Percentiles rank a stretch among this genome's conserved stretches.
Evolutionary conservation across 2,329 filamentous ascomycete species (phyloP).

Genomic region (Neofusicoccum ribis): DNA sequence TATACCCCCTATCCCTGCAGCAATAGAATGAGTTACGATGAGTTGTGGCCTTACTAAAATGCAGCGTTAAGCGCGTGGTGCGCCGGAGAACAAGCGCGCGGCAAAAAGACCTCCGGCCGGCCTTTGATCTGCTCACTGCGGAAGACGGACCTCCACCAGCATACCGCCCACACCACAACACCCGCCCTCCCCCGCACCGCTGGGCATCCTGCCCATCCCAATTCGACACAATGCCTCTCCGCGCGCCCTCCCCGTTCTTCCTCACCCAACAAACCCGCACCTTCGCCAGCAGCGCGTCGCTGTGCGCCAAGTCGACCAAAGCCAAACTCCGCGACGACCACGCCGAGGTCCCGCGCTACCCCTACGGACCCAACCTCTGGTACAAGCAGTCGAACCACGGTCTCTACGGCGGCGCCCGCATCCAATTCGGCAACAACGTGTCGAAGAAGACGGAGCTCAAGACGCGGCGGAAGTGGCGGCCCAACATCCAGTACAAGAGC

Average conservation of each 20-base stretch:
- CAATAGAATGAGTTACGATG: too few relatives aligned
- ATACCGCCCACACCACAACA: neutral
- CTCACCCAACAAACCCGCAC: constrained; percentile 25
- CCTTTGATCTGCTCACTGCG: neutral
- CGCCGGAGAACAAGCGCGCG: neutral
- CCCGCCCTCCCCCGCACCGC: neutral
- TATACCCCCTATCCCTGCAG: too few relatives aligned
- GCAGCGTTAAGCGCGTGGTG: neutral
- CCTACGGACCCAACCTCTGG: constrained; percentile 66
- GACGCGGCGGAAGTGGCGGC: constrained; percentile 71
- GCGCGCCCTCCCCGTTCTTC: neutral
- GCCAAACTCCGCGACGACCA: constrained; percentile 16
- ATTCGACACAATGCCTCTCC: constrained; percentile 7
- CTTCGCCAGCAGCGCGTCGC: constrained; percentile 30
- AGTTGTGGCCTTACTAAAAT: neutral
- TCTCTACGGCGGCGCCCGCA: constrained; percentile 68
- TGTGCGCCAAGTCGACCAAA: constrained; percentile 27
- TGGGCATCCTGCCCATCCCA: neutral
- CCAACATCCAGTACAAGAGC: constrained; percentile 68
- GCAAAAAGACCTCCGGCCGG: constrained; percentile 8
- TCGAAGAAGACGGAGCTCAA: constrained; percentile 68
- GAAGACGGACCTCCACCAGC: constrained; percentile 2
- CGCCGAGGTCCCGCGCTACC: constrained; percentile 55
- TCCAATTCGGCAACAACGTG: constrained; percentile 79
- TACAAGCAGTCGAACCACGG: constrained; percentile 82